Percentiles rank a stretch among this genome's conserved stretches.
Conservation (phyloP, 176 grass and related monocot species). For the Cenchrus fungigraminus region DNA sequence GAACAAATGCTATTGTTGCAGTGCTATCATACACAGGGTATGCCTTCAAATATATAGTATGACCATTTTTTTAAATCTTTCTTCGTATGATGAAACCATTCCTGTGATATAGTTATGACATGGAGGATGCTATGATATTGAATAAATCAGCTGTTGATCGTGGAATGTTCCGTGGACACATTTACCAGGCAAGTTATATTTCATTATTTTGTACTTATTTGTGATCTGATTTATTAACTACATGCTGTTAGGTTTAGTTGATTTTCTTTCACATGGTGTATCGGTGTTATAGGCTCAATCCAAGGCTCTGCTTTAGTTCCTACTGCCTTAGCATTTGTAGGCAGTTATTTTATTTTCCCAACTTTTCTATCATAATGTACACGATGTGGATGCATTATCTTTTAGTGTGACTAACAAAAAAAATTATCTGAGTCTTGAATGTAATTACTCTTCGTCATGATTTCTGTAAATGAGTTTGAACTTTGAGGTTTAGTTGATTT, state of each 20-base stretch:
- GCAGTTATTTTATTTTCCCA: background rate
- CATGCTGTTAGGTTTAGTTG: conserved; percentile 9
- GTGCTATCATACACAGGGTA: conserved; percentile 93
- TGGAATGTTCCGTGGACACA: conserved; percentile 86
- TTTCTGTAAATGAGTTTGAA: too few relatives aligned
- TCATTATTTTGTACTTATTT: background rate
- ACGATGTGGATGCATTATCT: background rate
- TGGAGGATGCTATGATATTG: conserved; percentile 99
- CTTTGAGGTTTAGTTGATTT: background rate
- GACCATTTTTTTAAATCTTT: conserved; percentile 1
- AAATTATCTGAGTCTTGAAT: background rate
- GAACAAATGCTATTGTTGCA: conserved; percentile 96
- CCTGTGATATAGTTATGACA: conserved; percentile 78
- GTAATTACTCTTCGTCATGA: too few relatives aligned
- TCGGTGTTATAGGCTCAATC: background rate
- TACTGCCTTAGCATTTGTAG: conserved; percentile 24
- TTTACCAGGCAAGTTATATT: conserved; percentile 74
- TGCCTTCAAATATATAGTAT: conserved; percentile 26
- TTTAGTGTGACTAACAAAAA: background rate
- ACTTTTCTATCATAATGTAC: background rate
- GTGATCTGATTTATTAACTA: conserved; percentile 3
- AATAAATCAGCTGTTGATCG: conserved; percentile 97
- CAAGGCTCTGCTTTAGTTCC: conserved; percentile 5
- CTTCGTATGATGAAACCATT: conserved; percentile 33
- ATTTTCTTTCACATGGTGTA: conserved; percentile 19